Percentiles rank a stretch among this genome's conserved stretches.
phyloP scores from a whole-genome alignment of 352 stramenopile species.

The Aphanomyces astaci region DNA sequence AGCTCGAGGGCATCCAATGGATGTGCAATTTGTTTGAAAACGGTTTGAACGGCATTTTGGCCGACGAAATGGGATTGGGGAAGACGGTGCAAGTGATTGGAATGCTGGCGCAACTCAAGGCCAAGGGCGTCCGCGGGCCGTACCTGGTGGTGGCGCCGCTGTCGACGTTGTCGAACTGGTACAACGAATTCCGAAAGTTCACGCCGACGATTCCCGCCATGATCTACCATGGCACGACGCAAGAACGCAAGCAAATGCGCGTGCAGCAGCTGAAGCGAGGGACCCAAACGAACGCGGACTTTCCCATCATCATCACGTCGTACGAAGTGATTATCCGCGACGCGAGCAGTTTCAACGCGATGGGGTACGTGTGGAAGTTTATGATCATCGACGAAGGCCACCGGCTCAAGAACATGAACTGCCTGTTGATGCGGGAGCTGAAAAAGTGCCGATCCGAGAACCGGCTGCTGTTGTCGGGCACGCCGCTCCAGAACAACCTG shows the following conservation, averaged over 20 bases:
- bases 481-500: constrained; percentile 97
- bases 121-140: constrained; percentile 83
- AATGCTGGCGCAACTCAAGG: constrained; percentile 91
- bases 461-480: constrained; percentile 92
- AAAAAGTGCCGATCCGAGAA: constrained; percentile 91
- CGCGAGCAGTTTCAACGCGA: constrained; percentile 42
- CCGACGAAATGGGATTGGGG: constrained; percentile 84
- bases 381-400: constrained; percentile 98
- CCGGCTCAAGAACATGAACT: constrained; percentile 97
- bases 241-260: constrained; percentile 41
- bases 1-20: constrained; percentile 95
- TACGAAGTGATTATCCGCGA: constrained; percentile 84
- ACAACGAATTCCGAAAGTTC: constrained; percentile 83
- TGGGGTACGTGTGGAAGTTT: constrained; percentile 87
- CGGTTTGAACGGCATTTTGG: constrained; percentile 88
- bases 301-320: constrained; percentile 82
- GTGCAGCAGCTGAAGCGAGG: constrained; percentile 41
- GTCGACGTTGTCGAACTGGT: constrained; percentile 97
- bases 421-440: constrained; percentile 90
- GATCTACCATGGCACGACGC: constrained; percentile 93
- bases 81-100: constrained; percentile 91
- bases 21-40: constrained; percentile 97
- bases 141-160: constrained; percentile 97
- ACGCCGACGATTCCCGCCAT: constrained; percentile 89
- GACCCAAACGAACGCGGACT: constrained; percentile 51